Percentiles rank a stretch among this genome's conserved stretches.
Evolutionary conservation across 306 rosid species (phyloP).

Genomic region (Oemleria cerasiformis): DNA sequence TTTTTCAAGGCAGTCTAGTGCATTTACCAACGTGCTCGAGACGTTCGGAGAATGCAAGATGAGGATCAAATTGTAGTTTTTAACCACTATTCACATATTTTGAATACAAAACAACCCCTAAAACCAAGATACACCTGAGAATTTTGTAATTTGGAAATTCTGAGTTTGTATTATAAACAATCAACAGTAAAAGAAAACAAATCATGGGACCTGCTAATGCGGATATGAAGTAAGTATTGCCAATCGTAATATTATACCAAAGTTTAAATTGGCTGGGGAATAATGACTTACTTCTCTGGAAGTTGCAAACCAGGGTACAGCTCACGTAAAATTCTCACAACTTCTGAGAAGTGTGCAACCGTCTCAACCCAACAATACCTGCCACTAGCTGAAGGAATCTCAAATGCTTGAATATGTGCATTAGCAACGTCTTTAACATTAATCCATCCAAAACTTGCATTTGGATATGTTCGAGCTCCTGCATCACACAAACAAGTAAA

Average conservation of each 20-base stretch:
- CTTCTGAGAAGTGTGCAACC: slow-evolving; percentile 53
- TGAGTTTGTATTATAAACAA: background rate
- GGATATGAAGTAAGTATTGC: background rate
- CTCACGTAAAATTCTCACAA: slow-evolving; percentile 45
- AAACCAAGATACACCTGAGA: background rate
- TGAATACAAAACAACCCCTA: background rate
- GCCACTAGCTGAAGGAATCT: slow-evolving; percentile 79
- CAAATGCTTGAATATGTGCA: slow-evolving; percentile 77
- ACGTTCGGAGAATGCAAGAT: background rate
- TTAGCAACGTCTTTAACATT: slow-evolving; percentile 76
- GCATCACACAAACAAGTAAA: slow-evolving; percentile 25
- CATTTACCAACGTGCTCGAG: background rate
- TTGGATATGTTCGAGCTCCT: slow-evolving; percentile 59
- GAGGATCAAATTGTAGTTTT: background rate
- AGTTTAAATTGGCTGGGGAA: background rate
- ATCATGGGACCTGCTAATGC: background rate
- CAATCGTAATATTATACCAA: background rate
- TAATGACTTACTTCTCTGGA: slow-evolving; percentile 50
- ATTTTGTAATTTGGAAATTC: background rate
- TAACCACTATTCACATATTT: background rate
- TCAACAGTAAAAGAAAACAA: background rate
- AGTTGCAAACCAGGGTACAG: slow-evolving; percentile 57
- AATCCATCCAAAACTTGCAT: slow-evolving; percentile 53
- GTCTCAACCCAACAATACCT: slow-evolving; percentile 57
- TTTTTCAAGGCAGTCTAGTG: background rate